Base-by-base conservation (phyloP, 805 yeast genomes). In the Spathaspora boniae region DNA sequence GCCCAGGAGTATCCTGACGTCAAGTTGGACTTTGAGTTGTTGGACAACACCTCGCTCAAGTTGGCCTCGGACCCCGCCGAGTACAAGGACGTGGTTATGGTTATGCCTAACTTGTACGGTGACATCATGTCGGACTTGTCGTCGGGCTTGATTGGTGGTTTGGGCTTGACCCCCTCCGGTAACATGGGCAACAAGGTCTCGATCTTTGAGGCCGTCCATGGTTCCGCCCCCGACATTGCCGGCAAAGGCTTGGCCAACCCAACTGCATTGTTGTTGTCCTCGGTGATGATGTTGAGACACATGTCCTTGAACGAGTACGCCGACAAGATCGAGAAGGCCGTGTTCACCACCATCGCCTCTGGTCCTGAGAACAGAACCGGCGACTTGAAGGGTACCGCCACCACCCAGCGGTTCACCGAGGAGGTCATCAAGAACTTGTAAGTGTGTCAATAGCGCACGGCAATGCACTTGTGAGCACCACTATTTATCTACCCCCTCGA, bases 191-290 rank as follows among this genome's bases (percentile, higher is more conserved):
- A 87, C 76, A 82, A 86, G 64, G 95, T 91, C 46, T 87, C 97
- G 38, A 91, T 93, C 62, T 93, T 93, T 65, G 98, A 93, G 79
- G 98, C 98, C 47, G 98, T 93, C 58, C 98, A 93, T 68, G 98
- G 98, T 65, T 89, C 98, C 40, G 98, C 98, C 46, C 98, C 98
- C 53, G 98, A 93, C 66, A 93, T 93, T 58, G 98, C 98, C 45
- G 98, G 98, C 60, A 87, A 93, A 77, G 94, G 95, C 62, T 79
- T 86, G 63, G 98, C 98, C 47, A 93, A 93, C 80, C 98, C 98
- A 72, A 93, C 98, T 43, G 98, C 98, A 39, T 70, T 93, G 60
- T 75, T 93, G 63, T 77, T 93, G 61, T 87, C 96, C 33, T 91
- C 98, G 30, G 87, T 89, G 60, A 93, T 93, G 97, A 91, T 93